Evolutionary conservation across 2,329 filamentous ascomycete species (phyloP).

Genomic region (Aspergillus unguis): DNA sequence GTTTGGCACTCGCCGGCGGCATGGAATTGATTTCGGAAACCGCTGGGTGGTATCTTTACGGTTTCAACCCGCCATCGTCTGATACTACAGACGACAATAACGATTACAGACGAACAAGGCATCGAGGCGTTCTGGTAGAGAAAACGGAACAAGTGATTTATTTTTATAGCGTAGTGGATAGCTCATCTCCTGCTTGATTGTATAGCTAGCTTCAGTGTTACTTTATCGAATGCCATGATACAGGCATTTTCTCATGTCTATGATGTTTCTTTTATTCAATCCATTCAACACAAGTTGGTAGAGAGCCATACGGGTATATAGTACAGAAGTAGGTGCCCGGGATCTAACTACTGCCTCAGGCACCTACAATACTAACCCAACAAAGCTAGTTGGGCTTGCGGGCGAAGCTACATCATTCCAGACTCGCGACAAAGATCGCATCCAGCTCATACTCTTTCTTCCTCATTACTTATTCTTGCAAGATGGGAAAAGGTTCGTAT

Average conservation of each 20-base stretch:
- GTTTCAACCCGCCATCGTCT: slow-evolving; percentile 35
- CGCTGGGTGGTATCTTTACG: slow-evolving; percentile 76
- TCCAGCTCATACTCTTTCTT: background rate
- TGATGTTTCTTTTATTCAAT: no score
- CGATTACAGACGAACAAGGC: slow-evolving; percentile 15
- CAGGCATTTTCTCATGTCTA: no score
- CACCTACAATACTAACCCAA: background rate
- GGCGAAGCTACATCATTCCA: slow-evolving; percentile 18
- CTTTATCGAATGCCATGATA: no score
- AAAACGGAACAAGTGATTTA: background rate
- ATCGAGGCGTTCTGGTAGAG: slow-evolving; percentile 13
- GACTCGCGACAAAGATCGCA: background rate
- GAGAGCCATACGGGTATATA: no score
- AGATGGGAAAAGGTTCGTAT: slow-evolving; percentile 30
- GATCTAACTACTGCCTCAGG: background rate
- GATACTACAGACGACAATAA: slow-evolving; percentile 9
- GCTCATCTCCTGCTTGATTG: background rate
- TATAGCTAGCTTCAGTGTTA: background rate
- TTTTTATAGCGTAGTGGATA: slow-evolving; percentile 2
- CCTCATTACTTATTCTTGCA: background rate
- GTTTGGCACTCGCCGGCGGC: slow-evolving; percentile 73
- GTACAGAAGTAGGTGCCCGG: no score
- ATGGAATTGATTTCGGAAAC: slow-evolving; percentile 83
- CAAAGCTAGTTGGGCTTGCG: background rate
- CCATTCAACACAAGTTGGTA: no score